Conservation (phyloP, 192 early-diverging fungal species). For the Umbelopsis vinacea region DNA sequence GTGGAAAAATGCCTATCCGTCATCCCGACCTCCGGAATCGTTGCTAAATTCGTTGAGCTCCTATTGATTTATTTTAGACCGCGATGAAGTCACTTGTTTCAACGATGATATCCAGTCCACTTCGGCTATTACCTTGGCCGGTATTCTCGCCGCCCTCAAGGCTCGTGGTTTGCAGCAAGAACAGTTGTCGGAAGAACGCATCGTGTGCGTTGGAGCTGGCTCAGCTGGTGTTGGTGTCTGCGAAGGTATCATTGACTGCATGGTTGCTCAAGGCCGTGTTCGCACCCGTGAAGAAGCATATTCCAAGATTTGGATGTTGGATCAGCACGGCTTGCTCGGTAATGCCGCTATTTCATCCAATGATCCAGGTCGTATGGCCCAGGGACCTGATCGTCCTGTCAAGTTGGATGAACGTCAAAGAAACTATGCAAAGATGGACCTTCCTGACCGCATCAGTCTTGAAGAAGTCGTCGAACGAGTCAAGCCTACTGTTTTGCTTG, state of each 20-base stretch:
- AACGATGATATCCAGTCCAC: constrained; percentile 48
- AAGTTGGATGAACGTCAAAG: constrained; percentile 52
- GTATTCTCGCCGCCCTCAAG: constrained; percentile 41
- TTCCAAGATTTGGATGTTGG: constrained; percentile 57
- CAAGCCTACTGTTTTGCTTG: constrained; percentile 56
- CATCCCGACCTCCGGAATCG: background rate
- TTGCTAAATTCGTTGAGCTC: background rate
- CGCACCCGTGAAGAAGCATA: constrained; percentile 53
- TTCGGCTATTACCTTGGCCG: constrained; percentile 42
- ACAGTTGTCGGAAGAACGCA: constrained; percentile 32
- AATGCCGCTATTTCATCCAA: constrained; percentile 41
- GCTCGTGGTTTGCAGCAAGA: constrained; percentile 27
- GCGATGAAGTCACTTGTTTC: constrained; percentile 41
- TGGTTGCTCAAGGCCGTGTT: constrained; percentile 42
- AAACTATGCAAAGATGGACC: constrained; percentile 51
- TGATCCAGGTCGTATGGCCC: constrained; percentile 27
- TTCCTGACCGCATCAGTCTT: constrained; percentile 49
- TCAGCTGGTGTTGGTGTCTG: constrained; percentile 45
- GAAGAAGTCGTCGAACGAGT: constrained; percentile 54
- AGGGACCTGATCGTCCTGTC: constrained; percentile 19
- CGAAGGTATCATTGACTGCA: constrained; percentile 45
- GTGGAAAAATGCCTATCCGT: background rate
- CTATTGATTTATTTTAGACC: constrained; percentile 26
- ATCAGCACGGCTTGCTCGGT: constrained; percentile 54
- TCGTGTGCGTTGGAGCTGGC: constrained; percentile 41